Evolutionary conservation across 2,329 filamentous ascomycete genomes (phyloP).

Genomic region (Xylaria arbuscula): DNA sequence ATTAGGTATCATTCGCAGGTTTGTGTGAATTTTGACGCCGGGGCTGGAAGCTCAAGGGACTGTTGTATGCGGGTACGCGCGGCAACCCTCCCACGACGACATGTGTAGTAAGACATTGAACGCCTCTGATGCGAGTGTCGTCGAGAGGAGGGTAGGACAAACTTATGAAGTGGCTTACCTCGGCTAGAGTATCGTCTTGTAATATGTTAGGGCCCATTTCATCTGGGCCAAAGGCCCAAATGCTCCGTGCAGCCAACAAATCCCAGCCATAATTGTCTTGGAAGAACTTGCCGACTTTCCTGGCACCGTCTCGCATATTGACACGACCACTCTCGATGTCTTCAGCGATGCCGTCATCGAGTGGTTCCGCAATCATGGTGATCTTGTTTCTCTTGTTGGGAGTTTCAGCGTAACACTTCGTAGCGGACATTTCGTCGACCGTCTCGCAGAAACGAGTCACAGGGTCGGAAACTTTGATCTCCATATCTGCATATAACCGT

Average conservation of each 20-base stretch:
- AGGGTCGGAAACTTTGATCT: conserved; percentile 97
- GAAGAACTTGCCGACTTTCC: conserved; percentile 95
- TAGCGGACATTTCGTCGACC: conserved; percentile 94
- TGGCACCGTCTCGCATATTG: conserved; percentile 90
- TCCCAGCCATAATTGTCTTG: conserved; percentile 98
- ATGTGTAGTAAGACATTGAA: conserved; percentile 46
- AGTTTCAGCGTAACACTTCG: conserved; percentile 97
- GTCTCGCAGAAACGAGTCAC: conserved; percentile 98
- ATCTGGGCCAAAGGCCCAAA: conserved; percentile 98
- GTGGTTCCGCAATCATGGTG: conserved; percentile 96
- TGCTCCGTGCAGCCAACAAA: conserved; percentile 89
- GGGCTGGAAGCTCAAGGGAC: conserved; percentile 42
- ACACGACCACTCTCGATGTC: conserved; percentile 94
- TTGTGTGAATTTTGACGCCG: conserved; percentile 40
- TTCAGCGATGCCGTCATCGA: conserved; percentile 93
- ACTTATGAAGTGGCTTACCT: conserved; percentile 62
- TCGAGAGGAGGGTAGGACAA: conserved; percentile 31
- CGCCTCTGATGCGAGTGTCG: conserved; percentile 29
- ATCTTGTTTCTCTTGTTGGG: conserved; percentile 99
- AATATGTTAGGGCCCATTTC: conserved; percentile 95
- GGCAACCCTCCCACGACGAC: conserved; percentile 39
- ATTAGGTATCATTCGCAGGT: conserved; percentile 46
- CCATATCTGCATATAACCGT: conserved; percentile 96
- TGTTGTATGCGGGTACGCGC: conserved; percentile 42
- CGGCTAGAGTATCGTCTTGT: conserved; percentile 94